Evolutionary conservation across 2,329 filamentous ascomycete genomes (phyloP).

Genomic region (Neofusicoccum ribis): DNA sequence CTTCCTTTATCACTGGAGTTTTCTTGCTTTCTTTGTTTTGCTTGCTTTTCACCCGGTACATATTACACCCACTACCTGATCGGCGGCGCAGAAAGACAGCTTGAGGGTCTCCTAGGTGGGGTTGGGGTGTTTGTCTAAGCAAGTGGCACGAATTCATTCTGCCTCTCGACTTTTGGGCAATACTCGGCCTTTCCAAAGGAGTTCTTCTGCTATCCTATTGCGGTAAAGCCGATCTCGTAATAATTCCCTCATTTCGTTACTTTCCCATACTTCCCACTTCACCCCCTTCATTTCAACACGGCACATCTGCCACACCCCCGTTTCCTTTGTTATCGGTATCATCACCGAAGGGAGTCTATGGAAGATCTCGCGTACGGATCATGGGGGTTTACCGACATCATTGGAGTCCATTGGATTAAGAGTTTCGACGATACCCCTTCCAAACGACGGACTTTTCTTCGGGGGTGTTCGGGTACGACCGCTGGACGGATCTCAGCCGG

Average conservation of each 20-base stretch:
- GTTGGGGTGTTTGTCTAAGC: no score
- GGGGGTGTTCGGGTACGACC: background rate
- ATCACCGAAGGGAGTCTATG: background rate
- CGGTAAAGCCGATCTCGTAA: background rate
- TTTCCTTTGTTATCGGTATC: background rate
- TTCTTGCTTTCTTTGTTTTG: background rate
- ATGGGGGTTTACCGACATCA: slow-evolving; percentile 1
- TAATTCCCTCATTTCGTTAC: background rate
- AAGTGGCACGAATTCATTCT: background rate
- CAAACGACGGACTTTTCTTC: background rate
- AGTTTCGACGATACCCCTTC: slow-evolving; percentile 9
- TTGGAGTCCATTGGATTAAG: slow-evolving; percentile 14
- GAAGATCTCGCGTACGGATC: slow-evolving; percentile 5
- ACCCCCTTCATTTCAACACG: background rate
- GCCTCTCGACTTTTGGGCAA: background rate
- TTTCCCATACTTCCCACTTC: background rate
- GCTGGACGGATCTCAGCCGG: background rate
- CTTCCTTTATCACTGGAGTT: background rate
- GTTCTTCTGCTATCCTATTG: background rate
- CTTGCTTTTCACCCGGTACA: slow-evolving; percentile 3
- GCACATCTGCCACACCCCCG: background rate
- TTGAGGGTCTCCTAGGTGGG: no score
- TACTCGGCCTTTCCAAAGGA: no score
- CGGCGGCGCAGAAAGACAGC: no score
- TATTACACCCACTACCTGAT: background rate